Conservation (phyloP, 2,329 filamentous ascomycete species). For the Botrytis fragariae region DNA sequence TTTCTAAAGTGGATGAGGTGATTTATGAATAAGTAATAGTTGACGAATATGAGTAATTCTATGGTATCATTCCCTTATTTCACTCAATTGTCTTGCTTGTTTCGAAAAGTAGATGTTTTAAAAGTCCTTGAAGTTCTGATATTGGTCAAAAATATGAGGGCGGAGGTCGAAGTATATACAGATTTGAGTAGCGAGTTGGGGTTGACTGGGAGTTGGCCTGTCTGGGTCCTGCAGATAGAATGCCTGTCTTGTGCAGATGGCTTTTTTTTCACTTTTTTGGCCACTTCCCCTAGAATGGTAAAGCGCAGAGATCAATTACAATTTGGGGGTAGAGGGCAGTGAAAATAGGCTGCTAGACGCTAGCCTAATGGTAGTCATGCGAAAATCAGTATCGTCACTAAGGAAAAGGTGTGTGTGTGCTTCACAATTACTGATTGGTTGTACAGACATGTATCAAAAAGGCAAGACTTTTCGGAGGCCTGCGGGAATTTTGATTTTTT, state of each 20-base stretch:
- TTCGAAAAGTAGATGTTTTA: conserved; percentile 7
- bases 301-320: neutral
- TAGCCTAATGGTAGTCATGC: conserved; percentile 6
- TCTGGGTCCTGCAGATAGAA: conserved; percentile 25
- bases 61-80: conserved; percentile 25
- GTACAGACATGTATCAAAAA: neutral
- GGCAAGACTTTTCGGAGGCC: conserved; percentile 4
- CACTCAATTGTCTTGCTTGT: conserved; percentile 12
- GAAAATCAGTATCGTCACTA: conserved; percentile 1
- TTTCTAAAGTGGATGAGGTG: conserved; percentile 27
- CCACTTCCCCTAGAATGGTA: conserved; percentile 5
- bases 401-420: neutral
- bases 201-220: conserved; percentile 26
- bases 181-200: conserved; percentile 20
- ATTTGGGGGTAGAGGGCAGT: neutral
- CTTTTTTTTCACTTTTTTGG: conserved; percentile 22
- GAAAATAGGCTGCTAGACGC: conserved; percentile 5
- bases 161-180: conserved; percentile 31
- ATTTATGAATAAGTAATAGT: conserved; percentile 19
- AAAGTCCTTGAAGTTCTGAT: conserved; percentile 7
- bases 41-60: conserved; percentile 20
- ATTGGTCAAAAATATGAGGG: conserved; percentile 13
- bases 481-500: neutral
- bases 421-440: neutral
- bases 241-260: conserved; percentile 26